Evolutionary conservation across 148 eudicot species (phyloP), one percentile per base, ranked within the genome.

Genomic region (Pouteria glomerata): DNA sequence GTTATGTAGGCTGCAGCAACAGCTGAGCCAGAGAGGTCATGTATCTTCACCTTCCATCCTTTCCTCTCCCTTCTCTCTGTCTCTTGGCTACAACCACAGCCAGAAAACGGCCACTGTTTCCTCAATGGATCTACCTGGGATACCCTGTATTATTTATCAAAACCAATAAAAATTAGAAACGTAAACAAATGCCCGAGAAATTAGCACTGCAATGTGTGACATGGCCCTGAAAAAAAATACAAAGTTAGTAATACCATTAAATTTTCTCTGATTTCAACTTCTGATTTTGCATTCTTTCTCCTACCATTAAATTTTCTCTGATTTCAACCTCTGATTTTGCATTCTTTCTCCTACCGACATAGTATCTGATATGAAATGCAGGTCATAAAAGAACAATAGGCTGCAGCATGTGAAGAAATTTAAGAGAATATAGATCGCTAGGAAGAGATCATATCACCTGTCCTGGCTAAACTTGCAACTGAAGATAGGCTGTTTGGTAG

Each of bases 1-100:
- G 89, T 86, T 61, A 86, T 86, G 79, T 81, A 86, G 65, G 89
- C 89, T 51, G 89, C 89, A 24, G 89, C 89, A 41, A 86, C 81
- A 10, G 87, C 89, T 34, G 89, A 86, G 74, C 89, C 89, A 23
- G 89, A 86, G 70, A 86, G 86, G 53, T 86, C 89, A n/a, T 86
- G 86, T 52, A 86, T 81, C 71, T 83, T 86, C 62, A 86, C 81
- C 69, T 83, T 86, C 89, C 89, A 86, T 16, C 89, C 89, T 62
- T 86, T 86, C 34, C 89, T 74, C 73, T 86, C 89, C 52, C 89
- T 73, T 61, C 83, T 79, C 26, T 81, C 81, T 0, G 23, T 27
- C 8, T 83, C 89, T 55, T 72, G 85, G 67, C 78, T 61, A 26
- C 83, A 81, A 30, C 73, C 66, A 11, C 81, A 86, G 41, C 23